Evolutionary conservation across 352 stramenopile genomes (phyloP).

Genomic region (Pythium graminicola): DNA sequence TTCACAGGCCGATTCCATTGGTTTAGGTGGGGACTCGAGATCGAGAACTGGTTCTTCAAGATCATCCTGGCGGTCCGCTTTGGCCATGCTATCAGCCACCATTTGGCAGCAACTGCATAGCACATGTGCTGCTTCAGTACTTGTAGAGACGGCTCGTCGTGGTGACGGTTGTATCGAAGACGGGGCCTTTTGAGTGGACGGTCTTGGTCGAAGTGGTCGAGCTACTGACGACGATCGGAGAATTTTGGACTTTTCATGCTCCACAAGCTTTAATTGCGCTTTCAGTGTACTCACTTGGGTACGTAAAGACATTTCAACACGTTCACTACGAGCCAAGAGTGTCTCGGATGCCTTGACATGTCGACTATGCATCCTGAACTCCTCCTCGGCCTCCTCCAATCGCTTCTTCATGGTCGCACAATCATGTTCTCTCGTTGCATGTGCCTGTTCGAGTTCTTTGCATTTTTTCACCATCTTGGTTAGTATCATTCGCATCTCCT

Average conservation of each 20-base stretch:
- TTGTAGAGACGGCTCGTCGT: neutral
- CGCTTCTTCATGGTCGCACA: conserved; percentile 11
- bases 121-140: neutral
- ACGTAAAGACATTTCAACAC: conserved; percentile 27
- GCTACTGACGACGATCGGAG: neutral
- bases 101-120: conserved; percentile 12
- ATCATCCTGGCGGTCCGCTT: conserved; percentile 22
- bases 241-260: conserved; percentile 24
- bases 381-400: conserved; percentile 17
- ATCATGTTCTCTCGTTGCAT: conserved; percentile 22
- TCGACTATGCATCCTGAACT: conserved; percentile 5
- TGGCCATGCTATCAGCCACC: conserved; percentile 11
- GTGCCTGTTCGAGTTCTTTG: conserved; percentile 17
- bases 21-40: neutral
- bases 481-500: conserved; percentile 22
- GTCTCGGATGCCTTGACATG: conserved; percentile 21
- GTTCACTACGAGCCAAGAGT: conserved; percentile 26
- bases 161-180: neutral
- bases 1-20: conserved; percentile 3
- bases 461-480: conserved; percentile 26
- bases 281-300: conserved; percentile 24
- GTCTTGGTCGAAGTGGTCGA: neutral
- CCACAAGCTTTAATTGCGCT: conserved; percentile 14
- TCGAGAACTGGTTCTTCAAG: conserved; percentile 7
- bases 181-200: neutral